Evolutionary conservation across 2,329 filamentous ascomycete species (phyloP), one percentile per base, ranked within the genome.

Genomic region (Pestalotiopsis sp.): DNA sequence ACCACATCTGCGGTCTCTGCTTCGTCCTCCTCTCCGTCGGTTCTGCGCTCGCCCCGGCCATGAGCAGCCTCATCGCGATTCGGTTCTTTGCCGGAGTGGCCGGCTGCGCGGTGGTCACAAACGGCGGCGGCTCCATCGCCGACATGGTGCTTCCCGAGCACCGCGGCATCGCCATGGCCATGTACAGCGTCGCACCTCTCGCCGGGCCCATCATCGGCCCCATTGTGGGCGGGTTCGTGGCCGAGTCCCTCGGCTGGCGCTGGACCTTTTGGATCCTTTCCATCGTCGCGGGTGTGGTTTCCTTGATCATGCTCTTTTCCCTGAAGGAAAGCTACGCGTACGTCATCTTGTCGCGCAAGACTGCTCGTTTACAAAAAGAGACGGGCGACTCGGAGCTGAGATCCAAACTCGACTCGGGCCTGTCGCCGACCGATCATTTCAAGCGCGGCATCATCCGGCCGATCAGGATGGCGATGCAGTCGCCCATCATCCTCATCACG

Each of bases 1-100:
- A 85, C 4, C 83, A 85, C 56, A 64, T 73, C 0, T 81, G 82
- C 1, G 87, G 85, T 68, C 39, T 85, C 1, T 81, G 84, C 79
- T 87, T 88, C 73, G 74, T 88, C 2, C 68, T 82, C 57, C 86
- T 85, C 81, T 85, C 85, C 70, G 69, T 86, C 6, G 77, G 78
- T 1, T 85, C 83, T 68, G 80, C 82, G 3, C 81, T 83, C 64
- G 76, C 83, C 2, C 75, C 71, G 1, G 76, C 78, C 3, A 80
- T 83, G 66, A 75, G 77, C 4, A 64, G 80, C 6, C 73, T 87
- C 2, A 82, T 87, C 11, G 80, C 78, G 0, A 78, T 81, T n/a
- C 78, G 85, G 0, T 83, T 87, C 58, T 71, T 87, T 0, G 79
- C 84, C 3, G 85, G 85, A 0, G 77, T 87, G n/a, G 84, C 84